Evolutionary conservation across 495 filamentous ascomycete species (phyloP).

Genomic region (Aspergillus cavernicola): DNA sequence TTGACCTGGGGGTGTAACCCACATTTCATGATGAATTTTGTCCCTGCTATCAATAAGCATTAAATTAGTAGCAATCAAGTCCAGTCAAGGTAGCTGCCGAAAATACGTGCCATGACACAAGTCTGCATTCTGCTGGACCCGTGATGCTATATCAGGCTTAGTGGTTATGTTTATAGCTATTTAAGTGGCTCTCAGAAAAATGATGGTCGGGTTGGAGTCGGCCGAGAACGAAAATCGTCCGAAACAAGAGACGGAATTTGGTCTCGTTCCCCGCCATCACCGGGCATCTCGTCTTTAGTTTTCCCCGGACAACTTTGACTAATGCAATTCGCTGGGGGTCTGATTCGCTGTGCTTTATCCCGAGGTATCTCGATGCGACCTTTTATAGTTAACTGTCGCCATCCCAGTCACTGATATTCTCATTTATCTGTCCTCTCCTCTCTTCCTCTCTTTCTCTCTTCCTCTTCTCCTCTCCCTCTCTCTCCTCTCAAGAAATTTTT

Average conservation of each 20-base stretch:
- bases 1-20: not conserved
- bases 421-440: constrained; percentile 1
- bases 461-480: not conserved
- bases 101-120: too few species aligned
- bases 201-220: constrained; percentile 9
- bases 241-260: not conserved
- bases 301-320: constrained; percentile 9
- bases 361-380: constrained; percentile 21
- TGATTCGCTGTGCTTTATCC: constrained; percentile 26
- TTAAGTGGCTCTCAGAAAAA: too few species aligned
- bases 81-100: too few species aligned
- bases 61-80: too few species aligned
- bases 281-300: not conserved
- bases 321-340: not conserved
- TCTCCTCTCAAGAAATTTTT: too few species aligned
- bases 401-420: constrained; percentile 1
- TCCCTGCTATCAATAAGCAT: too few species aligned
- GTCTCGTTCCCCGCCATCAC: constrained; percentile 2
- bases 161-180: too few species aligned
- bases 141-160: too few species aligned
- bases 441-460: constrained; percentile 6
- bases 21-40: too few species aligned
- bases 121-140: too few species aligned
- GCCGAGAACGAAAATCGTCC: constrained; percentile 12
- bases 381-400: not conserved